Evolutionary conservation across 306 rosid species (phyloP).

Genomic region (Malus sylvestris): DNA sequence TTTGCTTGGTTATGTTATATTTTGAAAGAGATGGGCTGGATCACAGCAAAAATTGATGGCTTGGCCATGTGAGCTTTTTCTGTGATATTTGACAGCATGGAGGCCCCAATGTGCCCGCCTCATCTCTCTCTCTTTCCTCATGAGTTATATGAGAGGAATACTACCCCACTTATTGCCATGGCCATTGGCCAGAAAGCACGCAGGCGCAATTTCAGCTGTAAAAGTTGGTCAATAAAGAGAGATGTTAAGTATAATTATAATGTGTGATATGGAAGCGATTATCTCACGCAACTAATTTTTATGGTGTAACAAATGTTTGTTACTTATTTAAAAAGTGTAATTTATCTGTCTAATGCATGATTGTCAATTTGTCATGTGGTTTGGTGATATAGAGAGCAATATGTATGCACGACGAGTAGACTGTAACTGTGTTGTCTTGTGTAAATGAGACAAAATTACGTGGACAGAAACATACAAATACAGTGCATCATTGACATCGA

Average conservation of each 20-base stretch:
- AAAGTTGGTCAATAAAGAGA: constrained; percentile 27
- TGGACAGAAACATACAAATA: too few species aligned
- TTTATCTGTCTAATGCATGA: too few species aligned
- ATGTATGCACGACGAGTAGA: too few species aligned
- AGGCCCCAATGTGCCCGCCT: constrained; percentile 7
- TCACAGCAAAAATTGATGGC: constrained; percentile 9
- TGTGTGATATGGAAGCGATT: too few species aligned
- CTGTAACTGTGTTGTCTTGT: too few species aligned
- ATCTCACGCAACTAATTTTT: too few species aligned
- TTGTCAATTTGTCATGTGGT: neutral
- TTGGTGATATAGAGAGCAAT: neutral
- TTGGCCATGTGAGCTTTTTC: constrained; percentile 11
- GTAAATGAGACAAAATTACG: rapidly evolving
- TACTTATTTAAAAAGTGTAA: too few species aligned
- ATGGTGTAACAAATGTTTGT: too few species aligned
- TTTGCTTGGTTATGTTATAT: neutral
- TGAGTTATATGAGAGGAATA: neutral
- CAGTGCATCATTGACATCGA: too few species aligned
- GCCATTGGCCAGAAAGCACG: constrained; percentile 5
- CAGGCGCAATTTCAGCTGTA: constrained; percentile 30
- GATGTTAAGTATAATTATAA: too few species aligned
- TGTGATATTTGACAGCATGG: constrained; percentile 17
- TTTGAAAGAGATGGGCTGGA: neutral
- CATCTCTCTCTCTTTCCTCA: neutral
- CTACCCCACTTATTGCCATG: constrained; percentile 9